Evolutionary conservation across 352 stramenopile species (phyloP).

Genomic region (Pythium aphanidermatum): DNA sequence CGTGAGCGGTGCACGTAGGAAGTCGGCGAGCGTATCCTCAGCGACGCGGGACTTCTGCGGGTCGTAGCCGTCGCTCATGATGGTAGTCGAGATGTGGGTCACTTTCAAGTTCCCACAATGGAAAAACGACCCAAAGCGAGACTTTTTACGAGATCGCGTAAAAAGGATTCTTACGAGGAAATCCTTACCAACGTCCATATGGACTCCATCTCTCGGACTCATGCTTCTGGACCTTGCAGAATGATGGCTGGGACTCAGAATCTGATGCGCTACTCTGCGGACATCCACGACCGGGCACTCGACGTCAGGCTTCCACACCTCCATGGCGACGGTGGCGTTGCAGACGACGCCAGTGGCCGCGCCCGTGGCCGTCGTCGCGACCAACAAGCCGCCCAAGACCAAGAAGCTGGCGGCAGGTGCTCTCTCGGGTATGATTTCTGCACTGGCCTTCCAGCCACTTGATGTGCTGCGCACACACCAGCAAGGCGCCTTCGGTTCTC

Average conservation of each 20-base stretch:
- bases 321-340: slow-evolving; percentile 1
- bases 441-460: slow-evolving; percentile 79
- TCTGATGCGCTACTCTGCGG: no score
- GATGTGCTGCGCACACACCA: slow-evolving; percentile 83
- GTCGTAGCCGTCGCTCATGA: slow-evolving; percentile 85
- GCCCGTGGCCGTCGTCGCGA: not conserved
- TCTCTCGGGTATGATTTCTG: slow-evolving; percentile 71
- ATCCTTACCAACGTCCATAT: no score
- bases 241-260: no score
- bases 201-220: no score
- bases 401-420: slow-evolving; percentile 70
- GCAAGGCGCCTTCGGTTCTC: slow-evolving; percentile 73
- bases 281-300: no score
- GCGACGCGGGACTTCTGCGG: slow-evolving; percentile 89
- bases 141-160: no score
- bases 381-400: slow-evolving; percentile 31
- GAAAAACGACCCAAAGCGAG: no score
- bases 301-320: slow-evolving; percentile 9
- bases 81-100: slow-evolving; percentile 5
- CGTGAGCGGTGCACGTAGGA: slow-evolving; percentile 87
- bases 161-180: no score
- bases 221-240: no score
- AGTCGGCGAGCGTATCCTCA: slow-evolving; percentile 90
- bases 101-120: no score
- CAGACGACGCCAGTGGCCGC: slow-evolving; percentile 16